Evolutionary conservation across 805 yeast species (phyloP).

Genomic region (Suhomyces sp.): DNA sequence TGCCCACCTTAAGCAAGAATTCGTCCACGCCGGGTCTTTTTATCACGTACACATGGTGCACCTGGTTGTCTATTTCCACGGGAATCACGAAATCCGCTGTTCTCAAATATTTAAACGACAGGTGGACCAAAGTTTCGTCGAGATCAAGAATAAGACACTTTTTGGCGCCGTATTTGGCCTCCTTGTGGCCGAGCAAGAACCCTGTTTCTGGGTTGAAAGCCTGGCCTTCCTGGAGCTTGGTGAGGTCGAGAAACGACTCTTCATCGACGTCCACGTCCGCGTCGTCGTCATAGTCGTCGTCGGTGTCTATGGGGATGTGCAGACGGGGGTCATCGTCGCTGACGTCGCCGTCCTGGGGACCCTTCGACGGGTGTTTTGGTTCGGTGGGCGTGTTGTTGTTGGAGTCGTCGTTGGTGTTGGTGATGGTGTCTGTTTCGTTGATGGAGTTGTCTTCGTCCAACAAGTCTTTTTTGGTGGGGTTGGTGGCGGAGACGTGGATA

Average conservation of each 20-base stretch:
- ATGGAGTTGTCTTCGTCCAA: conserved; percentile 39
- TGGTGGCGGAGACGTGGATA: not conserved
- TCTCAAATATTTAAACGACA: conserved; percentile 86
- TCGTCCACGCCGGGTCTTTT: conserved; percentile 98
- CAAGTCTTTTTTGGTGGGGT: conserved; percentile 22
- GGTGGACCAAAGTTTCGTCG: conserved; percentile 95
- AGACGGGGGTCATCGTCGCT: conserved; percentile 2
- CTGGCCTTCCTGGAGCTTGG: conserved; percentile 71
- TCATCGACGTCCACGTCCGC: conserved; percentile 29
- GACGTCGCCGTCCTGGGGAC: conserved; percentile 1
- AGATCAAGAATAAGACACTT: conserved; percentile 90
- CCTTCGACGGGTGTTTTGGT: conserved; percentile 2
- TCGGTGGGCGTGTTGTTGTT: conserved; percentile 9
- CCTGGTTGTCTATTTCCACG: conserved; percentile 90
- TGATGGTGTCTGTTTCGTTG: conserved; percentile 43
- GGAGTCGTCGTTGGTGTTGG: conserved; percentile 34
- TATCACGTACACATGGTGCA: conserved; percentile 92
- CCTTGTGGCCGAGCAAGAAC: conserved; percentile 60
- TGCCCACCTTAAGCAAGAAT: conserved; percentile 78
- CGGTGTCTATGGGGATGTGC: conserved; percentile 1
- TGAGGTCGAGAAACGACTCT: conserved; percentile 49
- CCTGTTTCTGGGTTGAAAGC: conserved; percentile 61
- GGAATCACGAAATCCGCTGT: conserved; percentile 97
- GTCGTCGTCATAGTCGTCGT: conserved; percentile 22
- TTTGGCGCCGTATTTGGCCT: conserved; percentile 50